Evolutionary conservation across 2,329 filamentous ascomycete genomes (phyloP), one percentile per base, ranked within the genome.

Genomic region (Aureobasidium vineae): DNA sequence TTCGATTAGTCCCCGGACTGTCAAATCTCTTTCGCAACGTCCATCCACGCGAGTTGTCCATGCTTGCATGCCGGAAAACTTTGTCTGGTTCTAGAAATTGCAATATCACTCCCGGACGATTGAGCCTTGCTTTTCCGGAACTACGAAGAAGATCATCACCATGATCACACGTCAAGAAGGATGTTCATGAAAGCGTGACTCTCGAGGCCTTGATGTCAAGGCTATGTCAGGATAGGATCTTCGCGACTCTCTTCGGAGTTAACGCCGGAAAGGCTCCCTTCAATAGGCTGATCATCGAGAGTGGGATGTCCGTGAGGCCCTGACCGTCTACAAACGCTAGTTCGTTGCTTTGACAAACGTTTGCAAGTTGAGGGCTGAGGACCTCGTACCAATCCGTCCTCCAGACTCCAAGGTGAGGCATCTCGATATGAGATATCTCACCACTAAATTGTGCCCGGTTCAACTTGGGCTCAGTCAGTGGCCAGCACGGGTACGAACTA

Each of bases 21-120:
- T 50, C 47, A 31, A 50, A 50, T 49, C 47, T 50, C 47, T 50
- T 26, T 50, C 26, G 6, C 47, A 50, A 50, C 47, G 26, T 50
- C 23, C 47, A 31, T 50, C 26, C 5, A 50, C 47, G 26, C 47
- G 26, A 50, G 47, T 4, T 31, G 47, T 50, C 47, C 16, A 50
- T 31, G 47, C 47, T 50, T 50, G 23, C 26, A 26, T 16, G 47
- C 23, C 15, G 15, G 10, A 50, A 50, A 50, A 50, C 47, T 50
- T 50, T 50, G 26, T 31, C 26, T 26, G 15, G 7, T 50, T 50
- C 47, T 50, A 19, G 23, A 50, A 50, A 31, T 5, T 8, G 45
- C 45, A 49, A 28, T 3, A 10, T 8, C 7, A 6, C 15, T 50
- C 8, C 3, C 26, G 26, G 33, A 36, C 13, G 10, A 10, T 36